phyloP scores from a whole-genome alignment of 129 eudicot genomes.

The Flaveria trinervia region DNA sequence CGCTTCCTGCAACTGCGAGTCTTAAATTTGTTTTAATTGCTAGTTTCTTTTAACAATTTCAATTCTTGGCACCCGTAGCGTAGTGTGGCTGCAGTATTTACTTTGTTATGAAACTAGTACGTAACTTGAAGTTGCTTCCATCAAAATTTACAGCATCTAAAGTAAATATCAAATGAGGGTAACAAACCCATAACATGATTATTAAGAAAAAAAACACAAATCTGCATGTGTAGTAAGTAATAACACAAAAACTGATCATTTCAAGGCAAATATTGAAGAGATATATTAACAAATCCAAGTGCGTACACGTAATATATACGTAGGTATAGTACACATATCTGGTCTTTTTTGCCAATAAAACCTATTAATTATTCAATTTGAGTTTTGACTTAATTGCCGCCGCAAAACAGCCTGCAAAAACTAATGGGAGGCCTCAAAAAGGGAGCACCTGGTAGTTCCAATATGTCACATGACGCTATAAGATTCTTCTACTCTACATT shows the following conservation, averaged over 20 bases:
- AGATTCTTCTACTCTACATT: background rate
- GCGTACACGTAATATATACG: background rate
- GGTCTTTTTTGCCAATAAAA: constrained; percentile 7
- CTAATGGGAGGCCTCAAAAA: background rate
- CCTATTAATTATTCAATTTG: background rate
- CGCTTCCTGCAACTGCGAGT: background rate
- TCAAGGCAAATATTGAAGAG: background rate
- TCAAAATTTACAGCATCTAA: constrained; percentile 12
- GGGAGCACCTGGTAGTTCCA: background rate
- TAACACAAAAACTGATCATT: background rate
- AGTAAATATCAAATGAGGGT: constrained; percentile 9
- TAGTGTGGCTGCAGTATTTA: constrained; percentile 9
- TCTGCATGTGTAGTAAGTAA: background rate
- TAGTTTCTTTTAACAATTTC: background rate
- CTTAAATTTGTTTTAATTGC: background rate
- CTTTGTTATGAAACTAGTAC: background rate
- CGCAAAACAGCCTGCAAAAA: background rate
- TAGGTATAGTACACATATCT: background rate
- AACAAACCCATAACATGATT: constrained; percentile 2
- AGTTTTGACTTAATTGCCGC: background rate
- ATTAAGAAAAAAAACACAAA: background rate
- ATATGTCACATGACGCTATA: background rate
- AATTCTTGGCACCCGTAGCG: background rate
- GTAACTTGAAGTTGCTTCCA: background rate
- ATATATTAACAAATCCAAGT: background rate